Evolutionary conservation across 306 rosid species (phyloP).

Genomic region (Prunus fruticosa): DNA sequence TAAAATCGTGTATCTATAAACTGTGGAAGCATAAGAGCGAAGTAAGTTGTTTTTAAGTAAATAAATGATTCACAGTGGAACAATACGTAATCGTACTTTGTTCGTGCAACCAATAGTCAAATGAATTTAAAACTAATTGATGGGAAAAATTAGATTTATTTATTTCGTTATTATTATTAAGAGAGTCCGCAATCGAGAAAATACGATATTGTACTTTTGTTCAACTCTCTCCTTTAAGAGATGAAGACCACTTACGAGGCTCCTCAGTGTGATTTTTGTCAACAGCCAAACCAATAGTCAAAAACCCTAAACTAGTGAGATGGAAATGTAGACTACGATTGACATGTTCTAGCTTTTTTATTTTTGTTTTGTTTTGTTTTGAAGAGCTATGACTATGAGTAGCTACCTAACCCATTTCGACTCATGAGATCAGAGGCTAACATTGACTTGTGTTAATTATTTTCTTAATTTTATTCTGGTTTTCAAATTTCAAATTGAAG

Average conservation of each 20-base stretch:
- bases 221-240: background rate
- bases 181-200: background rate
- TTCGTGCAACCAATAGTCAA: background rate
- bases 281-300: background rate
- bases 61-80: too few relatives aligned
- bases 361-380: too few relatives aligned
- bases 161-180: too few relatives aligned
- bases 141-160: too few relatives aligned
- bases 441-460: conserved; percentile 14
- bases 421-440: conserved; percentile 15
- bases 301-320: background rate
- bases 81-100: background rate
- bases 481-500: background rate
- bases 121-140: too few relatives aligned
- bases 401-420: conserved; percentile 9
- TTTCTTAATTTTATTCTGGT: background rate
- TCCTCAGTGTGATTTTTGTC: background rate
- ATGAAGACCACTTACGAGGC: conserved; percentile 15
- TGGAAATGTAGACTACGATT: background rate
- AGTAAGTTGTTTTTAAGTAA: too few relatives aligned
- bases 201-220: background rate
- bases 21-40: fast-evolving
- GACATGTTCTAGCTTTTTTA: background rate
- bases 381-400: too few relatives aligned
- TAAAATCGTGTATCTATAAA: too few relatives aligned